A percentile compares a stretch with the other conserved stretches of the same genome.
Conservation (phyloP, 129 eudicot genomes). For the Saussurea involucrata region DNA sequence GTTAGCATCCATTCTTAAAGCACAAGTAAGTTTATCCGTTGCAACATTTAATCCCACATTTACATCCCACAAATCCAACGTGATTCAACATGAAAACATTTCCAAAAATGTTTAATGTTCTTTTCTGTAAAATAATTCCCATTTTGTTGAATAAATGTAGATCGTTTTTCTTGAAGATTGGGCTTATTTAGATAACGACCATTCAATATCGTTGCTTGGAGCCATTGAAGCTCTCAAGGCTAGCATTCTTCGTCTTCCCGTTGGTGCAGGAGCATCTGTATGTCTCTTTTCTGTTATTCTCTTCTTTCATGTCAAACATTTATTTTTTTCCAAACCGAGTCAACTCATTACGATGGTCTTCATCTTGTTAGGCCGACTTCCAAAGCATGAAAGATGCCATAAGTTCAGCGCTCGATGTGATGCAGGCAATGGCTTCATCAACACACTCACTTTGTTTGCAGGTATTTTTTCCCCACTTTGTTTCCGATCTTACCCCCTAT, state of each 20-base stretch:
- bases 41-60: too few relatives aligned
- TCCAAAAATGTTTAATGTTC: background rate
- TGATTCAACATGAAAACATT: too few relatives aligned
- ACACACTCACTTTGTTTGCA: slow-evolving; percentile 48
- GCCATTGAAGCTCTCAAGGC: slow-evolving; percentile 97
- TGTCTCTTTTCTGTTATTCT: slow-evolving; percentile 13
- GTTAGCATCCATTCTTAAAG: slow-evolving; percentile 76
- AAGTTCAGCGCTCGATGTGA: slow-evolving; percentile 72
- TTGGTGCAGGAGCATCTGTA: slow-evolving; percentile 77
- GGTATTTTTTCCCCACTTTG: slow-evolving; percentile 54
- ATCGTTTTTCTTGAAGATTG: slow-evolving; percentile 68
- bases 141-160: slow-evolving; percentile 34
- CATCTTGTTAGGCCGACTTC: slow-evolving; percentile 58
- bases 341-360: background rate
- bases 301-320: background rate
- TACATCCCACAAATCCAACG: too few relatives aligned
- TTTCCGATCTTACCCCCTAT: too few relatives aligned
- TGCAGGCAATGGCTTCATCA: slow-evolving; percentile 75
- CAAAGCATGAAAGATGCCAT: slow-evolving; percentile 84
- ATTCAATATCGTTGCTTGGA: slow-evolving; percentile 68
- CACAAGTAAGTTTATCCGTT: slow-evolving; percentile 58
- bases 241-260: slow-evolving; percentile 98
- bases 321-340: background rate
- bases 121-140: background rate
- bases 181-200: slow-evolving; percentile 74